phyloP scores from a whole-genome alignment of 305 asterid species.

The Rubia tinctorum region DNA sequence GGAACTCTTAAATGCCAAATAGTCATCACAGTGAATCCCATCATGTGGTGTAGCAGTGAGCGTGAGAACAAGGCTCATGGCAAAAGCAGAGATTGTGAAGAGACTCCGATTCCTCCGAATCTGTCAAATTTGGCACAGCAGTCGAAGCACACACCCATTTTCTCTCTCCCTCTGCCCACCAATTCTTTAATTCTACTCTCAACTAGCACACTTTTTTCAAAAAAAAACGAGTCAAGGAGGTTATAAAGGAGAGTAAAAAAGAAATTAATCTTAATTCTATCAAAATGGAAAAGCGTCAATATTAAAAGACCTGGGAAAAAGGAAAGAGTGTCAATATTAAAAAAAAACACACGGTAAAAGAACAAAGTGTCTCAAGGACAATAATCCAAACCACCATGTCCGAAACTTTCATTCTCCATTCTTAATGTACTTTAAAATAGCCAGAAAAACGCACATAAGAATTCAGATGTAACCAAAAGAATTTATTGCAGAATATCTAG shows the following conservation, averaged over 20 bases:
- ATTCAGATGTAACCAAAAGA: neutral
- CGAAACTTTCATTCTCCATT: neutral
- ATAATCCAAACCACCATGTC: neutral
- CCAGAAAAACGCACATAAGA: neutral
- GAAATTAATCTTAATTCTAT: too few relatives aligned
- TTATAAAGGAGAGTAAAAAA: too few relatives aligned
- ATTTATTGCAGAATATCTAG: constrained; percentile 17
- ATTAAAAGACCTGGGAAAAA: too few relatives aligned
- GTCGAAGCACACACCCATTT: constrained; percentile 3
- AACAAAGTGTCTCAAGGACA: neutral
- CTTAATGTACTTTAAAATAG: neutral
- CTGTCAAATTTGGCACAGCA: constrained; percentile 9
- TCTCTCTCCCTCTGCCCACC: neutral
- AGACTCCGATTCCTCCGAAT: constrained; percentile 8
- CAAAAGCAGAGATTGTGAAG: neutral
- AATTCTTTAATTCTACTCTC: neutral
- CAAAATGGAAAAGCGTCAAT: too few relatives aligned
- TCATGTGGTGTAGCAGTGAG: neutral
- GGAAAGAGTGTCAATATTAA: too few relatives aligned
- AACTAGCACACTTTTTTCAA: too few relatives aligned
- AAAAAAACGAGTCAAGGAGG: too few relatives aligned
- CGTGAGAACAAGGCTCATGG: neutral
- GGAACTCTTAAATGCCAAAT: neutral
- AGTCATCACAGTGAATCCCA: neutral
- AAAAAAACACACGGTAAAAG: neutral